Base-by-base conservation (phyloP, 2,329 filamentous ascomycete genomes). In the Whalleya microplaca region DNA sequence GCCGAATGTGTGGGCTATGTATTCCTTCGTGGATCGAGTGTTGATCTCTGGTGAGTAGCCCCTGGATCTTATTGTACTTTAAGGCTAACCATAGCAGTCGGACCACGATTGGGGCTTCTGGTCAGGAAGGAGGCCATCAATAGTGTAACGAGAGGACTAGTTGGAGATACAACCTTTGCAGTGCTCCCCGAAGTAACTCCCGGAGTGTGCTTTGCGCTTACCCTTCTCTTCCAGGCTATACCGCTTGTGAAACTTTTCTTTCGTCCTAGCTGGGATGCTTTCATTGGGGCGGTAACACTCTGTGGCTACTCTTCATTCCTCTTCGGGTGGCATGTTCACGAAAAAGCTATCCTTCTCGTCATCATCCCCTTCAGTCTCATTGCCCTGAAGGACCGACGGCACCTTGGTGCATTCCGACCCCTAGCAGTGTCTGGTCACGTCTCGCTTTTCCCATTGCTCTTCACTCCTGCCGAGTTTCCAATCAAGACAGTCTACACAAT, bases 271-370 rank as follows among this genome's bases (percentile, higher is more conserved):
- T 96, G 92, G 91, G 90, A 96, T 60, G 89, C 84, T 53, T 98
- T 99, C 71, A 84, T 98, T 42, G 92, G 92, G 2, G 89, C 92
- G 0, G 84, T 96, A 44, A 97, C 94, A 0, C 85, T 98, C 16
- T 98, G 95, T 69, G 95, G 91, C 56, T 99, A 97, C 71, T 90
- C 94, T 0, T 97, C 94, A 0, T 99, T 99, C 76, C 82, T 99
- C 9, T 98, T 98, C 66, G 94, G 95, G 54, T 99, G 94, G 92
- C 95, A 99, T 70, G 95, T 99, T 8, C 95, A 99, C 68, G 95
- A 99, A 72, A 99, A 99, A 75, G 95, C 95, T 1, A 90, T 99
- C 55, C 83, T 99, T 20, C 84, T 98, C 19, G 89, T 98, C 69
- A 92, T 99, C 64, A 90, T 98, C 47, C 95, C 95, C 0, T 98